phyloP scores from a whole-genome alignment of 345 rosid genomes.

The Eutrema yunnanense region DNA sequence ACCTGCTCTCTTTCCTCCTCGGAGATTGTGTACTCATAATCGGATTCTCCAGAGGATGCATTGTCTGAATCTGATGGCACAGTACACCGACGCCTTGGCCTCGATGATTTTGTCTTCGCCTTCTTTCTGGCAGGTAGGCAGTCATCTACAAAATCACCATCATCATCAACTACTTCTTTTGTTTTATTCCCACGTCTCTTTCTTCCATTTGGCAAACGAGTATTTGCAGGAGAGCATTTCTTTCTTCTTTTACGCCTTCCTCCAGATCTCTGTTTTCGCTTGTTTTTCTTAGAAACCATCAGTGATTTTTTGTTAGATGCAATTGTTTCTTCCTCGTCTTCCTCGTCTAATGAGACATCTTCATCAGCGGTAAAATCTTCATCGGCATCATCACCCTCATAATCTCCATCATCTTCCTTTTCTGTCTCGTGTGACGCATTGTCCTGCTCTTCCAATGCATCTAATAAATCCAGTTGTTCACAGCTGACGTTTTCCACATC shows the following conservation, averaged over 20 bases:
- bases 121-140: constrained; percentile 34
- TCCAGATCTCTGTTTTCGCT: constrained; percentile 31
- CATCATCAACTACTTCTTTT: constrained; percentile 43
- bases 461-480: constrained; percentile 2
- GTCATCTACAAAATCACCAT: constrained; percentile 46
- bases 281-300: constrained; percentile 33
- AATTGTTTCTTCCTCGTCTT: constrained; percentile 70
- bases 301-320: constrained; percentile 30
- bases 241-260: constrained; percentile 38
- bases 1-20: constrained; percentile 96
- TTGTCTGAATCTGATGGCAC: constrained; percentile 73
- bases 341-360: constrained; percentile 73
- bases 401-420: constrained; percentile 43
- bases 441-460: constrained; percentile 27
- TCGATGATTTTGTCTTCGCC: constrained; percentile 31
- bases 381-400: constrained; percentile 49
- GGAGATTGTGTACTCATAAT: constrained; percentile 73
- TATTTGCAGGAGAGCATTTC: constrained; percentile 35
- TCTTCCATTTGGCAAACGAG: constrained; percentile 38
- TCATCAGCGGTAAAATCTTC: constrained; percentile 62
- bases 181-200: constrained; percentile 36
- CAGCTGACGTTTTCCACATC: background rate
- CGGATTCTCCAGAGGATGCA: constrained; percentile 53
- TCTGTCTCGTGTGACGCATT: constrained; percentile 18
- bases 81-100: constrained; percentile 44